Conservation (phyloP, 345 rosid species). For the Camelina hispida region DNA sequence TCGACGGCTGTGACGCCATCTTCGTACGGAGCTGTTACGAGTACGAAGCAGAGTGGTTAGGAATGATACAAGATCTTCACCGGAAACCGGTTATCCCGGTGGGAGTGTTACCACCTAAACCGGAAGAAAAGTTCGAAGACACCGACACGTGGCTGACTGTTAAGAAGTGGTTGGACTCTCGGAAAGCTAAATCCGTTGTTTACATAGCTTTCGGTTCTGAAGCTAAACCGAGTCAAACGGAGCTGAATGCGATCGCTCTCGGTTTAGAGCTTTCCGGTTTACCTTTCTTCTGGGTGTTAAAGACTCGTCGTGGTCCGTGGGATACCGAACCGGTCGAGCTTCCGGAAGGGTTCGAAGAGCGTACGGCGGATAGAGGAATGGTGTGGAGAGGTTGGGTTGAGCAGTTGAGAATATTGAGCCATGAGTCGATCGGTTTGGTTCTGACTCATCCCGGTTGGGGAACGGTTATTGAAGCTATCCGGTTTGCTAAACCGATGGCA, state of each 20-base stretch:
- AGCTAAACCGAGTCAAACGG: slow-evolving; percentile 45
- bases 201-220: slow-evolving; percentile 55
- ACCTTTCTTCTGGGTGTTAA: slow-evolving; percentile 55
- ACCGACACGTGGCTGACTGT: slow-evolving; percentile 41
- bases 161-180: slow-evolving; percentile 47
- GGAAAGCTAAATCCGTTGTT: slow-evolving; percentile 29
- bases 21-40: slow-evolving; percentile 55
- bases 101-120: slow-evolving; percentile 52
- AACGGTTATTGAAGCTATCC: slow-evolving; percentile 43
- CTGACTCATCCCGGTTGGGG: slow-evolving; percentile 49
- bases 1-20: slow-evolving; percentile 45
- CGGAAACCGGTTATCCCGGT: slow-evolving; percentile 52
- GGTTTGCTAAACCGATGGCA: slow-evolving; percentile 38
- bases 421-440: slow-evolving; percentile 50
- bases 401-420: slow-evolving; percentile 46
- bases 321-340: slow-evolving; percentile 38
- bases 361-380: slow-evolving; percentile 44
- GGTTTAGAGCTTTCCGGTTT: slow-evolving; percentile 51
- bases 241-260: slow-evolving; percentile 43
- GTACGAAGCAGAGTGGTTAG: slow-evolving; percentile 57
- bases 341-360: slow-evolving; percentile 48
- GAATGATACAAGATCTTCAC: slow-evolving; percentile 39
- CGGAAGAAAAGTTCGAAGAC: background rate
- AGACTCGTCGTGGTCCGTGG: slow-evolving; percentile 27
- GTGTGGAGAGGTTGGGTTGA: slow-evolving; percentile 55